A percentile compares a stretch with the other conserved stretches of the same genome.
phyloP scores from a whole-genome alignment of 192 early-diverging fungal genomes.

The Linderina pennispora region DNA sequence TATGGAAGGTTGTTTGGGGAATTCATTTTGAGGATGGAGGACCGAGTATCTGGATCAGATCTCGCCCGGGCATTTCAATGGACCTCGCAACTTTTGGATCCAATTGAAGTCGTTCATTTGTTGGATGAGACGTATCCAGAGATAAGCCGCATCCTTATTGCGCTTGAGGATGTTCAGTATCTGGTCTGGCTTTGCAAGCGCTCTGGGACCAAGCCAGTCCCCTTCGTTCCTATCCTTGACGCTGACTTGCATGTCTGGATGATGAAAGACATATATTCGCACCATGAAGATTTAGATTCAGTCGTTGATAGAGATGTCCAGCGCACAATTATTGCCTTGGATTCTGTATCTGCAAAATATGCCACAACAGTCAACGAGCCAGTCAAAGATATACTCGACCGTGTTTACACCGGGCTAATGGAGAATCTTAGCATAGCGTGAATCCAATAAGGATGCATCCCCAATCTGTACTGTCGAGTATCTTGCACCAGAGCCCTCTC shows the following conservation, averaged over 20 bases:
- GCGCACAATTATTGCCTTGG: neutral
- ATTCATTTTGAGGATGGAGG: no score
- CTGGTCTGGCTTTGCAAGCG: slow-evolving; percentile 44
- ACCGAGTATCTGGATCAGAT: no score
- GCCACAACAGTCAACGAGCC: neutral
- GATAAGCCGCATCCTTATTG: no score
- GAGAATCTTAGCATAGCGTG: no score
- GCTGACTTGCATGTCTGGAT: neutral
- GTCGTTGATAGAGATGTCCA: neutral
- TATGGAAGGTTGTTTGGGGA: slow-evolving; percentile 68
- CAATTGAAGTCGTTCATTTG: slow-evolving; percentile 10
- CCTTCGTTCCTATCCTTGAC: slow-evolving; percentile 64
- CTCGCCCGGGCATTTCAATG: no score
- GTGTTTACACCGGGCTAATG: neutral
- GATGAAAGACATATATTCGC: neutral
- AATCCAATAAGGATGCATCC: no score
- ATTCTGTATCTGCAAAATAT: neutral
- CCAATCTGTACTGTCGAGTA: no score
- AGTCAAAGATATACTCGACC: neutral
- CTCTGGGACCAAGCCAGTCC: slow-evolving; percentile 77
- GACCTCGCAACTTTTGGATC: no score
- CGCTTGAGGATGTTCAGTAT: slow-evolving; percentile 25
- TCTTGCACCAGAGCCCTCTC: slow-evolving; percentile 35
- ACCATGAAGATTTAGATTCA: neutral
- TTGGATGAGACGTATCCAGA: slow-evolving; percentile 7